Base-by-base conservation (phyloP, 768 basidiomycete genomes). In the Scleroderma bovista region DNA sequence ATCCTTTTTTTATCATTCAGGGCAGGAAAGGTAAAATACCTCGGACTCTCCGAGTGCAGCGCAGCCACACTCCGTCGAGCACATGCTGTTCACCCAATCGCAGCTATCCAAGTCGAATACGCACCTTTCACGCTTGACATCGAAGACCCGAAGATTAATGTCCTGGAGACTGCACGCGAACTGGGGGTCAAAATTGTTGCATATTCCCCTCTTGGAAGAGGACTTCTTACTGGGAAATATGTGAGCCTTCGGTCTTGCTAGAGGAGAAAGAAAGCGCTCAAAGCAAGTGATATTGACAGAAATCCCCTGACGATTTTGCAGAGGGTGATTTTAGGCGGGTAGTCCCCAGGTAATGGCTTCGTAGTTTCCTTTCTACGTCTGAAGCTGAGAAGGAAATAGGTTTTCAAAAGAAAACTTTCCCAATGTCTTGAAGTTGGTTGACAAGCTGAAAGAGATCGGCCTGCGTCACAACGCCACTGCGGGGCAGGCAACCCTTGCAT, bases 181-280 rank as follows among this genome's bases (percentile, higher is more conserved):
- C 64, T 80, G 6, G 76, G 77, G 12, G 68, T 78, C 33, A 66
- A 71, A 39, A 68, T 78, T 19, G 63, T 82, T 9, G 75, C 76
- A 1, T 81, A 79, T 50, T 71, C 73, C 2, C 80, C 79, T 2
- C 67, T 81, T 23, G 78, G 78, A 16, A 66, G 76, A 29, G 79
- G 78, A 2, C 49, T 80, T n/a, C 55, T 79, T 44, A 79, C 75
- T 1, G 77, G 79, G 2, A 59, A 64, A 50, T 72, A 68, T 46
- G 73, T 74, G 47, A 52, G 69, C 62, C 2, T 46, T 16, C 36
- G 2, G 44, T 46, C 44, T 16, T 36, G 4, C 44, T 44, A 34
- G n/a, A 8, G 8, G n/a, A 9, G 24, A 20, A 50, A 8, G 51
- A 17, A 9, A 51, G 41, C 23, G 15, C 41, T 42, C 15, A 33